Evolutionary conservation across 345 rosid genomes (phyloP), one percentile per base, ranked within the genome.

Genomic region (Mangifera indica): DNA sequence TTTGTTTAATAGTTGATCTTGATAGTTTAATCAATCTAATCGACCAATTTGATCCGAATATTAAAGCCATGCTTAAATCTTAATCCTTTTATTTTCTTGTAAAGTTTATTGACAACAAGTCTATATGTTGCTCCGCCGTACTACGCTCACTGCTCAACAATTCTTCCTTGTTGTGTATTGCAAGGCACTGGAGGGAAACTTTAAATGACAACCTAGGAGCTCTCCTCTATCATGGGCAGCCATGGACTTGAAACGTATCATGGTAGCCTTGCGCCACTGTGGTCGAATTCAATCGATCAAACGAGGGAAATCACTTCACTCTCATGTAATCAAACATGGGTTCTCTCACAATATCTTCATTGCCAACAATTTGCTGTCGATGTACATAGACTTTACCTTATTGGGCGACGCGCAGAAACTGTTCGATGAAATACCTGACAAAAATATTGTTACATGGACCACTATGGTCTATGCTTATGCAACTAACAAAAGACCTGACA

Each of bases 401-500:
- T 7, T 83, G 45, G 10, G 12, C 10, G 81, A 87, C 18, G 93
- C 89, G 9, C 81, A 51, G 24, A 82, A 80, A 42, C 26, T 84
- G 86, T 88, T 87, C 65, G 91, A 91, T 51, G 93, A 87, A 87
- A 88, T 88, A 82, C 60, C 87, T 40, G 66, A 66, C 0, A 86
- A 78, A 70, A 91, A 89, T 57, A 76, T 87, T 10, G 88, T 91
- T 26, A 80, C 87, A 25, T 91, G 97, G 97, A 85, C 89, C 3
- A 83, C 86, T 0, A 73, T 89, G 84, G 84, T 87, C 57, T 80
- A 87, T 7, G 90, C 88, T 24, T 82, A 79, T 69, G 79, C 82
- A 53, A 73, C 64, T 66, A 57, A 42, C 49, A 84, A 84, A 11
- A 77, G 80, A 21, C 89, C 92, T 72, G 72, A 60, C 21, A 71